Evolutionary conservation across 306 rosid species (phyloP), one percentile per base, ranked within the genome.

Genomic region (Castanea sativa): DNA sequence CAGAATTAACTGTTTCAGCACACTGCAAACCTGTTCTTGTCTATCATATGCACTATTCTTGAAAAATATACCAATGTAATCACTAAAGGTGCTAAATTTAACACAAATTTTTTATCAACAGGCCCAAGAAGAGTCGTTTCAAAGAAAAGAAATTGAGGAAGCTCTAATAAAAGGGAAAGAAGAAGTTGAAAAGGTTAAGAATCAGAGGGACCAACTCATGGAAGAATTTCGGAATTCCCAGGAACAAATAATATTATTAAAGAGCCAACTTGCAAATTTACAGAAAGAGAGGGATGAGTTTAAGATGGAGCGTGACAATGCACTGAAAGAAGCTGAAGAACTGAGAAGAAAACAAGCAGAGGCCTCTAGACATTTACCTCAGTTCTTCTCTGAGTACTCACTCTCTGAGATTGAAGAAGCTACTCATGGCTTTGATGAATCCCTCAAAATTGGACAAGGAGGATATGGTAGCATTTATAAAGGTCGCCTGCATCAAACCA

Each of bases 401-500:
- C 83, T 80, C 74, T 8, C 41, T 7, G 97, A 94, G 86, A 87
- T 94, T 64, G 80, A 83, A 82, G 89, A 92, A 87, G 95, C 97
- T 18, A 92, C 97, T 51, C 51, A 30, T 63, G 83, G 79, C 80
- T 91, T 92, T 56, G 67, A 89, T 80, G 85, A 81, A 6, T 85
- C 92, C 43, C 75, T 78, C 35, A 92, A 90, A 93, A 92, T 94
- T 9, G 97, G 99, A 78, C 95, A 94, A 85, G 99, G 97, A 30
- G 97, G 99, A 76, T 94, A 91, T 76, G 99, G 99, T 82, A 92
- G 83, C 61, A 85, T 95, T 73, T 95, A 77, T 68, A 85, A 77
- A 85, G 99, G 97, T 55, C 41, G 73, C 68, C 63, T 95, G 76
- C 91, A 91, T 71, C 92, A 90, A 81, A 91, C 97, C 6, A 86